Evolutionary conservation across 2,329 filamentous ascomycete genomes (phyloP).

Genomic region (Alternaria brassicicola): DNA sequence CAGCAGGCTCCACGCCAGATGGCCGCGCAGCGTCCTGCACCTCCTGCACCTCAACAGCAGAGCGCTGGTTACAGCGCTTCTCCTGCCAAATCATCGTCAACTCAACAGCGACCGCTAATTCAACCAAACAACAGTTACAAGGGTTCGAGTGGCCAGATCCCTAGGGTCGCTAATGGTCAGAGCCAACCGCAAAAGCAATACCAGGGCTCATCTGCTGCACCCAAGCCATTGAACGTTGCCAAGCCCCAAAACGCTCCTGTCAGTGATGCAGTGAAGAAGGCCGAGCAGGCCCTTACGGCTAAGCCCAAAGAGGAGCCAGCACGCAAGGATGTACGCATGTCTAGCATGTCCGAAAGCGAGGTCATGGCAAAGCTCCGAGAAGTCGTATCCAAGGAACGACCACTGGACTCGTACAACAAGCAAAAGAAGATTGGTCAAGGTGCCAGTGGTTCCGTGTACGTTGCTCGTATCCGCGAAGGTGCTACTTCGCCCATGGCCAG

Average conservation of each 20-base stretch:
- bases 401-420: constrained; percentile 94
- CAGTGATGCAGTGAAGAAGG: constrained; percentile 79
- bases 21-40: constrained; percentile 79
- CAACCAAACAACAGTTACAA: constrained; percentile 55
- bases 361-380: constrained; percentile 96
- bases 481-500: constrained; percentile 81
- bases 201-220: constrained; percentile 55
- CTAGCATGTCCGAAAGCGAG: constrained; percentile 94
- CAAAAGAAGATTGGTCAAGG: constrained; percentile 99
- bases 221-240: constrained; percentile 62
- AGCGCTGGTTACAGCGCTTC: constrained; percentile 40
- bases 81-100: constrained; percentile 34
- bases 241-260: constrained; percentile 57
- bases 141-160: constrained; percentile 47
- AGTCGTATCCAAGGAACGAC: constrained; percentile 94
- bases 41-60: constrained; percentile 66
- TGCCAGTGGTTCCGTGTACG: constrained; percentile 96
- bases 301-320: constrained; percentile 74
- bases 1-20: constrained; percentile 62
- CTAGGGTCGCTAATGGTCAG: constrained; percentile 55
- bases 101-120: constrained; percentile 40
- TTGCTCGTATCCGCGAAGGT: constrained; percentile 90
- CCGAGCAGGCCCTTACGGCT: constrained; percentile 80
- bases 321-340: constrained; percentile 95
- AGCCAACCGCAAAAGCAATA: constrained; percentile 42